Evolutionary conservation across 78 protist genomes (phyloP), one percentile per base, ranked within the genome.

Genomic region (Dictyostelium capitatum): DNA sequence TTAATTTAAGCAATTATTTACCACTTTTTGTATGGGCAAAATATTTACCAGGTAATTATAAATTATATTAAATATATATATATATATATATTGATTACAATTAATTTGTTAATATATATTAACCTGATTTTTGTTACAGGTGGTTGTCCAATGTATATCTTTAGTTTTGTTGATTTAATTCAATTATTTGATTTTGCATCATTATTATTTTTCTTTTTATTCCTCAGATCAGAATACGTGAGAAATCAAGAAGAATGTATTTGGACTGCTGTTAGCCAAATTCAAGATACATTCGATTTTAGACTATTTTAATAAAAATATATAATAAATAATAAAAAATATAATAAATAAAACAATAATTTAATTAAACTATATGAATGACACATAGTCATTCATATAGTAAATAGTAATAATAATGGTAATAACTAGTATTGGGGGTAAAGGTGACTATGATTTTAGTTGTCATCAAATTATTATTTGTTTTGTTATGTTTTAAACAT

Each of bases 201-300:
- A 32, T 46, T 91, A 14, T 65, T 83, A 25, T 83, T 93, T 25
- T 83, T 93, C 90, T 93, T 93, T 65, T 70, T 84, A 46, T 93
- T 93, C 85, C 37, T 93, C 17, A 65, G 92, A 37, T 78, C 96
- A 28, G 96, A 93, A 32, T 93, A 93, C 46, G 41, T 75, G 23
- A 82, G 96, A 78, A 93, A 93, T 56, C 89, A 84, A 59, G 96
- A 93, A 67, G 92, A 93, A 41, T 93, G 96, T 69, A 93, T 93
- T n/a, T 93, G 96, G 96, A 83, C 90, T 19, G 92, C 96, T 4
- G 96, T 93, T 15, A 93, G 92, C n/a, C 96, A 93, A 51, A 85
- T 79, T 50, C 96, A 93, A 79, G 93, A 87, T 87, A 87, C 93
- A 14, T 87, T 87, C 46, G 93, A 87, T 77, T 87, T 87, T 77